phyloP scores from a whole-genome alignment of 768 basidiomycete species.

The Lyophyllum decastes region DNA sequence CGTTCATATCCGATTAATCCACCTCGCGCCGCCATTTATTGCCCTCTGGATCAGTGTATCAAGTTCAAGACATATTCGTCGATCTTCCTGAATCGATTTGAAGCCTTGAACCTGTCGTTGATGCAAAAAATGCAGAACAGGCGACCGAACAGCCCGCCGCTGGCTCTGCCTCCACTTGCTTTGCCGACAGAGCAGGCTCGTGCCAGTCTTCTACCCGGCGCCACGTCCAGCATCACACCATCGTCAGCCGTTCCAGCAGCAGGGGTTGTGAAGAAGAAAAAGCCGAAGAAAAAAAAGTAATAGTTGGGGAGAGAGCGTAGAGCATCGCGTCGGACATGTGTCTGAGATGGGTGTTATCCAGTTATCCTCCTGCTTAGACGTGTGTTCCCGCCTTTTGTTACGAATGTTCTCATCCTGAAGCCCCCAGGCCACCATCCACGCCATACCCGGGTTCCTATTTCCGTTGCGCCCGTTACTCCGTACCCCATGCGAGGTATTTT shows the following conservation, averaged over 20 bases:
- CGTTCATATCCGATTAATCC: conserved; percentile 28
- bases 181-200: conserved; percentile 25
- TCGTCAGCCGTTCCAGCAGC: conserved; percentile 44
- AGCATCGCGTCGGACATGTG: not conserved
- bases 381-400: conserved; percentile 11
- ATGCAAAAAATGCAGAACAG: conserved; percentile 86
- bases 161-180: conserved; percentile 20
- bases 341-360: not conserved
- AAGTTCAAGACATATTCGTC: conserved; percentile 96
- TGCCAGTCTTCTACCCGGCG: conserved; percentile 28
- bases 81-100: conserved; percentile 95
- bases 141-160: conserved; percentile 34
- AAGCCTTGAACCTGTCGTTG: conserved; percentile 83
- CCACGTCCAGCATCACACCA: conserved; percentile 31
- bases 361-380: conserved; percentile 1
- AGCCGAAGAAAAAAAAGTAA: conserved; percentile 77
- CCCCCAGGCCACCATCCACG: conserved; percentile 6
- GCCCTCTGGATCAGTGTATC: conserved; percentile 63
- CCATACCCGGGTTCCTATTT: not conserved
- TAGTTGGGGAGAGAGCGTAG: not conserved
- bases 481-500: not conserved
- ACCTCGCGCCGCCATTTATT: not conserved
- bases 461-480: not conserved
- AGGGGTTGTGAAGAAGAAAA: conserved; percentile 77
- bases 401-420: conserved; percentile 2